Base-by-base conservation (phyloP, 192 early-diverging fungal species). In the Powellomyces hirtus region DNA sequence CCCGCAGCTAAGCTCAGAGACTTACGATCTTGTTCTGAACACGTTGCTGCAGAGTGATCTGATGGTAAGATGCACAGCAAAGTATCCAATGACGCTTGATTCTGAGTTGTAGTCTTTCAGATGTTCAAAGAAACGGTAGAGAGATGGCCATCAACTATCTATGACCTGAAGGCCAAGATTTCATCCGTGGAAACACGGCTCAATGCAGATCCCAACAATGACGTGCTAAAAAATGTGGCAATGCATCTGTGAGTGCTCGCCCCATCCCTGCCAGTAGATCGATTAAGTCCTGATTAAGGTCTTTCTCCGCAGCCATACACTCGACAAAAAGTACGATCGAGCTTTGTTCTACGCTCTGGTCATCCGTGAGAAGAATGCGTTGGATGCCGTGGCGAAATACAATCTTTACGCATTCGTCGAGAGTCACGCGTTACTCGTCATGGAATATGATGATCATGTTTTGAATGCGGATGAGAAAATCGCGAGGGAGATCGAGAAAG, bases 1-100 rank as follows among this genome's bases (percentile, higher is more conserved):
- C 5, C 88, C 92, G n/a, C 87, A 83, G 59, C 79, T 99, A 22
- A 85, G 86, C 20, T 85, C 77, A 50, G 87, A 89, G 0, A 82
- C 92, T 1, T 98, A 99, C 65, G 94, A 97, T 70, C 87, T 97
- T 70, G 87, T 96, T 1, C 75, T 99, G 40, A 88, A 83, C 0
- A 73, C 83, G 60, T 86, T 89, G 44, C 71, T 94, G 49, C 78
- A 85, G 29, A 66, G 78, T 35, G 91, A 94, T 75, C 79, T 80
- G 31, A 56, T 84, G 76, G 89, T 56, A 29, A 30, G 53, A n/a
- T n/a, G n/a, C n/a, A n/a, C n/a, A n/a, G n/a, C n/a, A n/a, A n/a
- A n/a, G n/a, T n/a, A n/a, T n/a, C n/a, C n/a, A n/a, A n/a, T n/a
- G n/a, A n/a, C n/a, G n/a, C n/a, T n/a, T n/a, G n/a, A n/a, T n/a